Percentiles rank a stretch among this genome's conserved stretches.
phyloP scores from a whole-genome alignment of 805 yeast species.

The Pichia rugopelliculosa region DNA sequence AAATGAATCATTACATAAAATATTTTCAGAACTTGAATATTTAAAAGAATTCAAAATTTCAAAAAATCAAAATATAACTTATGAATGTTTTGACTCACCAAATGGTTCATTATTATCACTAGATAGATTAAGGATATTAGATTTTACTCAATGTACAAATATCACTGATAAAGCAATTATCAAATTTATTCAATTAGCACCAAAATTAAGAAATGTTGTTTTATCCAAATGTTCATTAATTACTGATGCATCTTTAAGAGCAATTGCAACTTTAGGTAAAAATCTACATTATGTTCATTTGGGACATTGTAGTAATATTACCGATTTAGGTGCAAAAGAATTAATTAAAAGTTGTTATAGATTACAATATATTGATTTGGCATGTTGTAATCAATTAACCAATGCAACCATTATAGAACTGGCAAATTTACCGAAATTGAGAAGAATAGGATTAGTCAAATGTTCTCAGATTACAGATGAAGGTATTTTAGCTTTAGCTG shows the following conservation, averaged over 20 bases:
- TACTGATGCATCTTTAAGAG: slow-evolving; percentile 71
- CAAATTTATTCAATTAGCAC: slow-evolving; percentile 66
- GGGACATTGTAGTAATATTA: slow-evolving; percentile 88
- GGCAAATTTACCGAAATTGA: slow-evolving; percentile 66
- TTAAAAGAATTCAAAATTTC: slow-evolving; percentile 81
- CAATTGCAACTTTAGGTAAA: slow-evolving; percentile 67
- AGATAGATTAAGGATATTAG: slow-evolving; percentile 72
- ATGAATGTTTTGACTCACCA: slow-evolving; percentile 45
- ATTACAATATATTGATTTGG: slow-evolving; percentile 87
- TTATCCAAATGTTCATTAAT: slow-evolving; percentile 82
- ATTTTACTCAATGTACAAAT: slow-evolving; percentile 74
- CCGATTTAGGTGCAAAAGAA: slow-evolving; percentile 77
- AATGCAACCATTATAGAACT: slow-evolving; percentile 73
- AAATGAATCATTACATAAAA: slow-evolving; percentile 48
- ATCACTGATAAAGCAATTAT: slow-evolving; percentile 76
- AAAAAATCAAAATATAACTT: slow-evolving; percentile 62
- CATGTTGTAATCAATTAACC: slow-evolving; percentile 87
- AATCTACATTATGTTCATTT: slow-evolving; percentile 83
- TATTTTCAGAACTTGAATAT: slow-evolving; percentile 58
- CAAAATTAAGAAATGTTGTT: slow-evolving; percentile 79
- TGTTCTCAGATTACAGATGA: slow-evolving; percentile 82
- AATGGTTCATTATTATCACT: slow-evolving; percentile 30
- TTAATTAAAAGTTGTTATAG: slow-evolving; percentile 74
- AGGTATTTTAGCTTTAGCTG: slow-evolving; percentile 63
- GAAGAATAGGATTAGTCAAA: slow-evolving; percentile 90